Conservation (phyloP, 805 yeast species). For the Scheffersomyces ergatensis region DNA sequence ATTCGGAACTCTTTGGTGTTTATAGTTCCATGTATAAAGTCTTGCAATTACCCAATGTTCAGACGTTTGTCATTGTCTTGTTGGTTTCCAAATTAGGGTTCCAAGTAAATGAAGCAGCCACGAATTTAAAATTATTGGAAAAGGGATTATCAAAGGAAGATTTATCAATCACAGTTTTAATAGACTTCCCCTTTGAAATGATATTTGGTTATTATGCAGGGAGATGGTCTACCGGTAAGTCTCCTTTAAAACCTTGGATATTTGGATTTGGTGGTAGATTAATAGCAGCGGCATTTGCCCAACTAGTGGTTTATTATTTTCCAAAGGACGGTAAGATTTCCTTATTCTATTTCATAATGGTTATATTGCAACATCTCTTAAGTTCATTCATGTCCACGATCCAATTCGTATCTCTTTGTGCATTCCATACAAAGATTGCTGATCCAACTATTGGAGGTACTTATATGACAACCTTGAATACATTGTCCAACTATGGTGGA, state of each 20-base stretch:
- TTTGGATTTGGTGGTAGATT: conserved; percentile 82
- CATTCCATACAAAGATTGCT: conserved; percentile 93
- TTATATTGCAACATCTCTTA: conserved; percentile 77
- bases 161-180: conserved; percentile 83
- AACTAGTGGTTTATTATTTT: conserved; percentile 65
- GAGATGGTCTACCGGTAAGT: conserved; percentile 80
- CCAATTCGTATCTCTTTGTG: conserved; percentile 90
- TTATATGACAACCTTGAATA: conserved; percentile 93
- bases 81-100: conserved; percentile 85
- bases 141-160: conserved; percentile 93
- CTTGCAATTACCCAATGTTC: conserved; percentile 68
- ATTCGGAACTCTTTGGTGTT: conserved; percentile 33
- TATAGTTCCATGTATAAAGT: conserved; percentile 68
- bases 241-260: conserved; percentile 86
- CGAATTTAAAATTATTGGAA: conserved; percentile 85
- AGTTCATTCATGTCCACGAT: conserved; percentile 93
- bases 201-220: conserved; percentile 95
- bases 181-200: conserved; percentile 95
- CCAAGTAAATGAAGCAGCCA: conserved; percentile 94
- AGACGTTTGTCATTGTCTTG: conserved; percentile 69
- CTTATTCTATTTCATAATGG: conserved; percentile 57
- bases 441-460: conserved; percentile 97
- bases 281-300: conserved; percentile 72
- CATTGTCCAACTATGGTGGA: conserved; percentile 91
- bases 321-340: conserved; percentile 57